These are phyloP conservation scores for Apiotrichum mycotoxinovorans DNA, from an alignment of 1,284 basidiomycete species.

Conservation along the genomic window DNA sequence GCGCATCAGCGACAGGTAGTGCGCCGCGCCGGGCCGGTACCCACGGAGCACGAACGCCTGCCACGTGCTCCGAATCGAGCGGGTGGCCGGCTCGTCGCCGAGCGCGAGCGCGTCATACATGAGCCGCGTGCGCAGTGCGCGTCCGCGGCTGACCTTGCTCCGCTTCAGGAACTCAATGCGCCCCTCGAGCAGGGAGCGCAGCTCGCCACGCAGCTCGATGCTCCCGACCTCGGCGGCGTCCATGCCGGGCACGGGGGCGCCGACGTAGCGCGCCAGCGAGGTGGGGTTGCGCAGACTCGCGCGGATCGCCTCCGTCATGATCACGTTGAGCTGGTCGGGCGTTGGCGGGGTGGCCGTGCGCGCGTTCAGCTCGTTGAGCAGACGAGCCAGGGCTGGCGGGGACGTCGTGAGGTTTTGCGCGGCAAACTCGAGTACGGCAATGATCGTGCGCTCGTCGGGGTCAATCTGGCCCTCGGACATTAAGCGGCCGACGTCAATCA, in stretches of 20 bases:
- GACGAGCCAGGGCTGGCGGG: slow-evolving; percentile 24
- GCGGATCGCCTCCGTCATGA: slow-evolving; percentile 23
- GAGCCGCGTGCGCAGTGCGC: slow-evolving; percentile 28
- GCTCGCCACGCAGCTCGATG: slow-evolving; percentile 5
- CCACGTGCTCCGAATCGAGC: slow-evolving; percentile 29
- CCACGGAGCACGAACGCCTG: slow-evolving; percentile 34
- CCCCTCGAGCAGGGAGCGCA: slow-evolving; percentile 3
- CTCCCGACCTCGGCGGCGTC: not conserved
- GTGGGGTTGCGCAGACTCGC: slow-evolving; percentile 6
- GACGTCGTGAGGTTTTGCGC: slow-evolving; percentile 9
- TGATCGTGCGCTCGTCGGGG: slow-evolving; percentile 32
- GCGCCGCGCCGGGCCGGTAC: slow-evolving; percentile 29
- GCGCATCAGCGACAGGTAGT: slow-evolving; percentile 36
- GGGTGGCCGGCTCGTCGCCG: slow-evolving; percentile 19
- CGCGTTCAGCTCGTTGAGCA: slow-evolving; percentile 24
- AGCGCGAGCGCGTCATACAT: slow-evolving; percentile 32
- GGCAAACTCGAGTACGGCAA: slow-evolving; percentile 30
- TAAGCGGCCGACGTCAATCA: slow-evolving; percentile 14
- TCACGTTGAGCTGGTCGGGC: slow-evolving; percentile 21
- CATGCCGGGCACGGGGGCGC: not conserved
- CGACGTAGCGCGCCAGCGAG: not conserved
- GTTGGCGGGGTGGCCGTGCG: slow-evolving; percentile 20
- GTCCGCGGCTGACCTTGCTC: not conserved
- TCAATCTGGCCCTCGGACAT: slow-evolving; percentile 20
- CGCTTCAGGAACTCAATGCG: not conserved